Percentiles rank a stretch among this genome's conserved stretches.
Conservation (phyloP, 164 flowering plant species). For the Echeveria elegans region DNA sequence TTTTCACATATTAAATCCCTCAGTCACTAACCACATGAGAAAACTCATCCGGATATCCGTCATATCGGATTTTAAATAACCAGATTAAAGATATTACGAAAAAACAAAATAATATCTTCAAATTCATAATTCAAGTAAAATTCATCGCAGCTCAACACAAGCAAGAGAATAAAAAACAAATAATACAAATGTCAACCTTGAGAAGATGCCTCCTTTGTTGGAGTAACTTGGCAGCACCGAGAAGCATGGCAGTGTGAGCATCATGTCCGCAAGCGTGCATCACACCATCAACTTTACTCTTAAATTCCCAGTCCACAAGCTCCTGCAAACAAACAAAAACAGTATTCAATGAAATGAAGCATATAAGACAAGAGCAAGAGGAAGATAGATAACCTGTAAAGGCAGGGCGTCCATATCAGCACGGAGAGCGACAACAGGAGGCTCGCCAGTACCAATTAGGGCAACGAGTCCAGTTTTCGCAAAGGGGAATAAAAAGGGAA, state of each 20-base stretch:
- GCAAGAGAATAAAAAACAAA: background rate
- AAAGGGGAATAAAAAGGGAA: slow-evolving; percentile 41
- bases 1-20: background rate
- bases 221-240: slow-evolving; percentile 84
- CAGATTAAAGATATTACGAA: background rate
- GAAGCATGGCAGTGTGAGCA: slow-evolving; percentile 77
- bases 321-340: slow-evolving; percentile 28
- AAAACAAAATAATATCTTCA: too few relatives aligned
- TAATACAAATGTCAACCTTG: slow-evolving; percentile 33
- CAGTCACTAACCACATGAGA: background rate
- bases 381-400: slow-evolving; percentile 36
- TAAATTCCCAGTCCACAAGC: slow-evolving; percentile 81
- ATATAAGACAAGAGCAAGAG: background rate
- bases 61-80: background rate
- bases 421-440: slow-evolving; percentile 70
- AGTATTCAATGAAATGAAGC: background rate
- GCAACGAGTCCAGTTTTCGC: slow-evolving; percentile 75
- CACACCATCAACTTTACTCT: slow-evolving; percentile 68
- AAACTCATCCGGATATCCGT: background rate
- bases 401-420: slow-evolving; percentile 95
- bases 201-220: slow-evolving; percentile 46
- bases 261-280: slow-evolving; percentile 95
- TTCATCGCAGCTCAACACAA: background rate
- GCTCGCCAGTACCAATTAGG: slow-evolving; percentile 51
- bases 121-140: background rate